Evolutionary conservation across 2,329 filamentous ascomycete genomes (phyloP).

Genomic region (Curvularia verruculosa): DNA sequence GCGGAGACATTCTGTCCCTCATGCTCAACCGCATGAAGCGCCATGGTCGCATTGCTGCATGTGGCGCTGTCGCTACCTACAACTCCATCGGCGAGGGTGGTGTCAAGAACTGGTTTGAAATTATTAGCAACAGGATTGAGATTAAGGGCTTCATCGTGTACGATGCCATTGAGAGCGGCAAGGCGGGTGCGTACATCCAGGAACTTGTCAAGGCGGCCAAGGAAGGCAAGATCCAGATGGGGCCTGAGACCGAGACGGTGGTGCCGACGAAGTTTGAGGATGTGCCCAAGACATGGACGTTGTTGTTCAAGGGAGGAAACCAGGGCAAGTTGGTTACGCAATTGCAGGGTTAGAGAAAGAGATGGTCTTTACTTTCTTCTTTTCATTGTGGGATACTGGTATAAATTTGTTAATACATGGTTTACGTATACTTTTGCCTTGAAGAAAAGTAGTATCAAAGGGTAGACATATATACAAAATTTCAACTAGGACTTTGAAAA

Average conservation of each 20-base stretch:
- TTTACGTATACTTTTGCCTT: not conserved
- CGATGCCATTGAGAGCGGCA: constrained; percentile 45
- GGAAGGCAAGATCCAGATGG: constrained; percentile 56
- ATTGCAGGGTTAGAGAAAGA: constrained; percentile 18
- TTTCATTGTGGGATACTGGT: not conserved
- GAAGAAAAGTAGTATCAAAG: not conserved
- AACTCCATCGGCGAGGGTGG: constrained; percentile 44
- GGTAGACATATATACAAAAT: not conserved
- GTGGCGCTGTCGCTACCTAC: constrained; percentile 54
- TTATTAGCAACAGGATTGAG: constrained; percentile 51
- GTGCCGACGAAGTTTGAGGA: constrained; percentile 57
- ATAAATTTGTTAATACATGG: not conserved
- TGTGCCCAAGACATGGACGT: constrained; percentile 57
- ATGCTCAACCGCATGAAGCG: constrained; percentile 53
- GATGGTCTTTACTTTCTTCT: not conserved
- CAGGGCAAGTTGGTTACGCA: constrained; percentile 56
- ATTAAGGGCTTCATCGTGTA: constrained; percentile 55
- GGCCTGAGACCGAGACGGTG: constrained; percentile 55
- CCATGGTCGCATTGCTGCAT: constrained; percentile 51
- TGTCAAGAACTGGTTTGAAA: constrained; percentile 54
- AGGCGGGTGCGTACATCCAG: constrained; percentile 32
- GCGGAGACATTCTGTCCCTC: constrained; percentile 56
- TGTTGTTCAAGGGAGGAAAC: constrained; percentile 56
- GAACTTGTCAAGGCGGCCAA: constrained; percentile 38
- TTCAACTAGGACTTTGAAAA: not conserved